phyloP scores from a whole-genome alignment of 306 rosid genomes.

The barrel medic (Medicago truncatula) region DNA sequence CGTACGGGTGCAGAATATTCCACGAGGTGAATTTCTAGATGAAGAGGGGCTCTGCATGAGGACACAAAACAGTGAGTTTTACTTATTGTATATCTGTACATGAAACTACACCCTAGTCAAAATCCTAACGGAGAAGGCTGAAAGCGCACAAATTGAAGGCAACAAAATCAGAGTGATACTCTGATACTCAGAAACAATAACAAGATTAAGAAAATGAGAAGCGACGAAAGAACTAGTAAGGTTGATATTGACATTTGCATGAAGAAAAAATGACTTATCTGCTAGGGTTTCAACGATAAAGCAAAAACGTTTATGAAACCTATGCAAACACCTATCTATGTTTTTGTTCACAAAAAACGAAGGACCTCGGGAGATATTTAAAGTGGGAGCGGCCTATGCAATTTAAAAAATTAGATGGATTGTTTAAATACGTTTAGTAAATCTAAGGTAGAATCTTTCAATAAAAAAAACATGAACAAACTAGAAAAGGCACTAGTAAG shows the following conservation, averaged over 20 bases:
- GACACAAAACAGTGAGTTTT: slow-evolving; percentile 36
- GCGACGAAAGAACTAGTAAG: background rate
- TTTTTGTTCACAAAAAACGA: background rate
- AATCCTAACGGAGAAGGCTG: slow-evolving; percentile 16
- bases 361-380: background rate
- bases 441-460: slow-evolving; percentile 8
- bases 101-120: slow-evolving; percentile 27
- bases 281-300: background rate
- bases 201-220: slow-evolving; percentile 29
- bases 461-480: slow-evolving; percentile 32
- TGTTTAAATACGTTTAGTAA: slow-evolving; percentile 12
- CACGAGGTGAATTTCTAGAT: slow-evolving; percentile 81
- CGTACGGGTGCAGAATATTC: slow-evolving; percentile 93
- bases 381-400: background rate
- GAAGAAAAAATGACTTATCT: background rate
- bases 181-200: slow-evolving; percentile 20
- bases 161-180: slow-evolving; percentile 13
- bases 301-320: slow-evolving; percentile 6
- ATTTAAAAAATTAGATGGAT: slow-evolving; percentile 6
- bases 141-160: background rate
- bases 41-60: slow-evolving; percentile 76
- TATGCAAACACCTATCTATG: background rate
- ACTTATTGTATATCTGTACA: slow-evolving; percentile 23
- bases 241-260: slow-evolving; percentile 24
- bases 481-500: slow-evolving; percentile 16